Conservation (phyloP, 306 rosid genomes). For the Amphicarpaea edgeworthii region DNA sequence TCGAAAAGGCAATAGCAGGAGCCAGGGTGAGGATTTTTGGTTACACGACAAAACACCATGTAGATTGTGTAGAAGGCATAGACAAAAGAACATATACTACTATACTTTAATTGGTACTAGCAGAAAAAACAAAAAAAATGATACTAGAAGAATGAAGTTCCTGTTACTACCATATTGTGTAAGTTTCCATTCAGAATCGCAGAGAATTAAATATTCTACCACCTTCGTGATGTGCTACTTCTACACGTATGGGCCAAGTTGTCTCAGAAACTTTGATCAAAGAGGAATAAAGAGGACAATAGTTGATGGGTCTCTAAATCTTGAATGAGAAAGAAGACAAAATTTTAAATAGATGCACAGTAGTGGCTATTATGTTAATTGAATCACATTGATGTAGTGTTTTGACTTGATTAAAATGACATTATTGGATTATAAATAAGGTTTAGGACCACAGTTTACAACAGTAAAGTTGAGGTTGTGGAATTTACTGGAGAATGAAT, state of each 20-base stretch:
- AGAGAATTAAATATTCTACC: not conserved
- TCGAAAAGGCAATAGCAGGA: conserved; percentile 3
- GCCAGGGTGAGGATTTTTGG: conserved; percentile 48
- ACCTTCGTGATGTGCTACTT: not conserved
- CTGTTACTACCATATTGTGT: not conserved
- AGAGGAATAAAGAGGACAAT: not conserved
- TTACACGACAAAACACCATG: conserved; percentile 38
- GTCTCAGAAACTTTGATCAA: not conserved
- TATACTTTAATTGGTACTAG: conserved; percentile 1
- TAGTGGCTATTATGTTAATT: conserved; percentile 6
- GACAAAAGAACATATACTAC: not conserved
- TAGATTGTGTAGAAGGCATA: not conserved
- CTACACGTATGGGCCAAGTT: not conserved
- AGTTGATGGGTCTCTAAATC: conserved; percentile 2
- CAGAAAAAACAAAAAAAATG: not conserved
- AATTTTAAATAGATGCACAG: not conserved
- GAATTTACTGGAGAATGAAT: conserved; percentile 10
- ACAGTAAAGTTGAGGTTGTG: not conserved
- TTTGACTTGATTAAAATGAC: conserved; percentile 16
- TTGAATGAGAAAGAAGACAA: not conserved
- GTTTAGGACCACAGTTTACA: conserved; percentile 19
- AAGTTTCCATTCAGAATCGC: not conserved
- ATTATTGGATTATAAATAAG: conserved; percentile 8
- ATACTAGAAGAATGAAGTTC: not conserved
- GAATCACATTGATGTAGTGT: conserved; percentile 3